Conservation (phyloP, 805 yeast genomes). For the Lipomyces sp. region DNA sequence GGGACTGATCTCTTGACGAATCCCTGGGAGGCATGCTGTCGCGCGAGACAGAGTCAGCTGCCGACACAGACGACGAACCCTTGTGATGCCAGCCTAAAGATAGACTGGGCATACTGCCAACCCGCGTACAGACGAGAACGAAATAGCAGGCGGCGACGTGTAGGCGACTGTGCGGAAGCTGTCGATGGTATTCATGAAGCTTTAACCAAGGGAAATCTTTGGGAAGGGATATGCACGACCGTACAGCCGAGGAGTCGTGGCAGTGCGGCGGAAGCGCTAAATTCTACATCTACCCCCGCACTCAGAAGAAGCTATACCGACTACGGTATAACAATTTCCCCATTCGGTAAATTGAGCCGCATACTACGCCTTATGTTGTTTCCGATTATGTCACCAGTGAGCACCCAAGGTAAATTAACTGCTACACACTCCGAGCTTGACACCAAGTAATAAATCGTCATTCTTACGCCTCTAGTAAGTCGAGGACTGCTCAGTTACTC, state of each 20-base stretch:
- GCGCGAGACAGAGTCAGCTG: not conserved
- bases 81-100: slow-evolving; percentile 14
- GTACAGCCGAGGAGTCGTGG: not conserved
- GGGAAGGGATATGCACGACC: not conserved
- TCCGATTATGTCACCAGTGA: not conserved
- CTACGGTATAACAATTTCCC: not conserved
- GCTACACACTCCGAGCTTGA: not conserved
- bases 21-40: slow-evolving; percentile 8
- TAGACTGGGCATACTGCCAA: slow-evolving; percentile 16
- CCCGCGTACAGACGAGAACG: slow-evolving; percentile 1
- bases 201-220: not conserved
- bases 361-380: not conserved
- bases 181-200: not conserved
- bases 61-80: slow-evolving; percentile 17
- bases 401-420: not conserved
- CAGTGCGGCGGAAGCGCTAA: slow-evolving; percentile 3
- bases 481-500: too few species aligned
- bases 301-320: not conserved
- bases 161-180: not conserved
- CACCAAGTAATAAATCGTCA: not conserved
- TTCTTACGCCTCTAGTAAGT: not conserved
- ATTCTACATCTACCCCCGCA: not conserved
- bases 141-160: not conserved
- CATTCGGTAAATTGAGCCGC: not conserved
- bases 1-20: slow-evolving; percentile 9